Evolutionary conservation across 2,329 filamentous ascomycete species (phyloP).

Genomic region (Leptographium lundbergii): DNA sequence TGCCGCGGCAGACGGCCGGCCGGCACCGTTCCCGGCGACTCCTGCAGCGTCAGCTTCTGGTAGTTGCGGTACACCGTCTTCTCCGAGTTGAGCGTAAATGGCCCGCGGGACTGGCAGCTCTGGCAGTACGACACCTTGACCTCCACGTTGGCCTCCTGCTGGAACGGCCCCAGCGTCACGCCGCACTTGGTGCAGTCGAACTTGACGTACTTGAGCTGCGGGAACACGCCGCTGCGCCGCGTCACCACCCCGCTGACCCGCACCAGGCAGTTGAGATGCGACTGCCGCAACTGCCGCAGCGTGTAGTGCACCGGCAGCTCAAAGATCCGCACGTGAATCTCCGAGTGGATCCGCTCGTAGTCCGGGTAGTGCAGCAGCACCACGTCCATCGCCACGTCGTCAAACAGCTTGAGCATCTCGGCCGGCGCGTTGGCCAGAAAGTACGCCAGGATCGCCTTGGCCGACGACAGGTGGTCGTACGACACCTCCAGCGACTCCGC

Average conservation of each 20-base stretch:
- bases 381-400: slow-evolving; percentile 92
- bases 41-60: slow-evolving; percentile 92
- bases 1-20: slow-evolving; percentile 88
- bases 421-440: slow-evolving; percentile 91
- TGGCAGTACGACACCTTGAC: slow-evolving; percentile 96
- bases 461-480: slow-evolving; percentile 79
- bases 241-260: slow-evolving; percentile 93
- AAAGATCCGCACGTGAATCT: slow-evolving; percentile 94
- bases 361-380: slow-evolving; percentile 93
- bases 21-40: slow-evolving; percentile 92
- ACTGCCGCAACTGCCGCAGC: slow-evolving; percentile 85
- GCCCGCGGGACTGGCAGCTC: slow-evolving; percentile 87
- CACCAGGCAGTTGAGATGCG: slow-evolving; percentile 89
- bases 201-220: slow-evolving; percentile 96
- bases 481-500: slow-evolving; percentile 93
- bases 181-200: slow-evolving; percentile 95
- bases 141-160: slow-evolving; percentile 92
- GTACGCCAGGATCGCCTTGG: slow-evolving; percentile 88
- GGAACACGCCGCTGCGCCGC: slow-evolving; percentile 86
- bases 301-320: slow-evolving; percentile 93
- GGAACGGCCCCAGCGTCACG: slow-evolving; percentile 84
- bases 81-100: slow-evolving; percentile 91
- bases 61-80: slow-evolving; percentile 98
- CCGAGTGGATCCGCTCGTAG: slow-evolving; percentile 93
- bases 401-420: slow-evolving; percentile 93